Conservation (phyloP, 768 basidiomycete species). For the Podaxis sp. region DNA sequence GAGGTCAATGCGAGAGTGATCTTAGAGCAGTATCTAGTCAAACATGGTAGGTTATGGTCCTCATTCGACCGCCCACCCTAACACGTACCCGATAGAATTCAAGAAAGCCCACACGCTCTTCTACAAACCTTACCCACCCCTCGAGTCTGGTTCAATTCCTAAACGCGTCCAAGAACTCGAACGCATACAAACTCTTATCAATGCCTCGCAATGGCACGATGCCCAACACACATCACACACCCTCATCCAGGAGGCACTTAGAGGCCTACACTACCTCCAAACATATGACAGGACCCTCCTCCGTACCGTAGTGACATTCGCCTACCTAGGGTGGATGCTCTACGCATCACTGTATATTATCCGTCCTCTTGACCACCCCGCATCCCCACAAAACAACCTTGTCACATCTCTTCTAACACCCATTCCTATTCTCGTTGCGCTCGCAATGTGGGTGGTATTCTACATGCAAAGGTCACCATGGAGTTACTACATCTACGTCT, state of each 20-base stretch:
- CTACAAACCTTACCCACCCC: constrained; percentile 59
- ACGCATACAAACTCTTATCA: constrained; percentile 47
- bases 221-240: constrained; percentile 48
- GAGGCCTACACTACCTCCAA: constrained; percentile 76
- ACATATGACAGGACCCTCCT: constrained; percentile 82
- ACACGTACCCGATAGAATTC: constrained; percentile 41
- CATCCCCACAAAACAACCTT: not conserved
- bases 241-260: constrained; percentile 53
- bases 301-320: constrained; percentile 62
- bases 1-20: constrained; percentile 72
- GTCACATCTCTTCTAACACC: constrained; percentile 7
- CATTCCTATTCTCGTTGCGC: constrained; percentile 21
- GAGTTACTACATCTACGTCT: constrained; percentile 74
- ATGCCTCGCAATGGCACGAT: constrained; percentile 40
- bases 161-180: constrained; percentile 25
- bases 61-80: not conserved
- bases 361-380: constrained; percentile 32
- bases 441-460: constrained; percentile 51
- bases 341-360: constrained; percentile 63
- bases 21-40: constrained; percentile 74
- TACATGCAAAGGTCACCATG: constrained; percentile 63
- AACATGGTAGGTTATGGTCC: constrained; percentile 55
- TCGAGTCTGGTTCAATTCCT: constrained; percentile 40
- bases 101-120: constrained; percentile 58
- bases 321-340: constrained; percentile 78